Evolutionary conservation across 352 stramenopile genomes (phyloP).

Genomic region (Paralagenidium karlingii): DNA sequence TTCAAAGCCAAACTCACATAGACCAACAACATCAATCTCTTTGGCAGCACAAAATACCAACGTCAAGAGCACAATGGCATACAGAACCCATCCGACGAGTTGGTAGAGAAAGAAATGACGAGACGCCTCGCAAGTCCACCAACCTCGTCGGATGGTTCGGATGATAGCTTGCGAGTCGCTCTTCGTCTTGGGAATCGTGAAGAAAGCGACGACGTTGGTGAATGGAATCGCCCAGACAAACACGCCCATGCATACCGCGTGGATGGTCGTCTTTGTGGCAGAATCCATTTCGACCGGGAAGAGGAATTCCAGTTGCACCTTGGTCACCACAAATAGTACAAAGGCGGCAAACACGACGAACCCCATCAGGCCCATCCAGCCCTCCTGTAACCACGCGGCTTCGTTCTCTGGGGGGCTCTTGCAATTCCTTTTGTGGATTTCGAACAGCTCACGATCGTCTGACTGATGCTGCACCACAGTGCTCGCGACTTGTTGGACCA

Average conservation of each 20-base stretch:
- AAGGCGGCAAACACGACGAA: constrained; percentile 54
- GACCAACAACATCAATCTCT: no score
- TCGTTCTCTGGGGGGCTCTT: no score
- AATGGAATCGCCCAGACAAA: constrained; percentile 29
- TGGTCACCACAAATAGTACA: constrained; percentile 36
- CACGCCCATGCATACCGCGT: constrained; percentile 28
- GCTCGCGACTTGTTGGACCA: neutral
- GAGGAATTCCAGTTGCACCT: constrained; percentile 26
- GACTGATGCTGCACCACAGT: neutral
- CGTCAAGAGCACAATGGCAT: constrained; percentile 26
- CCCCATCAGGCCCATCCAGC: constrained; percentile 30
- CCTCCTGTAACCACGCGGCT: neutral
- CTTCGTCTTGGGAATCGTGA: constrained; percentile 31
- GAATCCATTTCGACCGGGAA: constrained; percentile 13
- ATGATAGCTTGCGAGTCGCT: constrained; percentile 1
- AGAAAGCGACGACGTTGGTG: constrained; percentile 46
- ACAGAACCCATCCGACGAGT: constrained; percentile 39
- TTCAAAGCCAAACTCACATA: constrained; percentile 30
- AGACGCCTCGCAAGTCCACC: constrained; percentile 14
- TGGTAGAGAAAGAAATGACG: constrained; percentile 56
- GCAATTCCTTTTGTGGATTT: no score
- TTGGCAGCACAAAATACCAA: no score
- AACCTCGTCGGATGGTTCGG: constrained; percentile 9
- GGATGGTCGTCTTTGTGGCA: constrained; percentile 17
- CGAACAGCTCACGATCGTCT: no score